A percentile compares a stretch with the other conserved stretches of the same genome.
These are phyloP conservation scores for Bondarzewia mesenterica DNA, from an alignment of 1,284 basidiomycete genomes.

Conservation along the genomic window DNA sequence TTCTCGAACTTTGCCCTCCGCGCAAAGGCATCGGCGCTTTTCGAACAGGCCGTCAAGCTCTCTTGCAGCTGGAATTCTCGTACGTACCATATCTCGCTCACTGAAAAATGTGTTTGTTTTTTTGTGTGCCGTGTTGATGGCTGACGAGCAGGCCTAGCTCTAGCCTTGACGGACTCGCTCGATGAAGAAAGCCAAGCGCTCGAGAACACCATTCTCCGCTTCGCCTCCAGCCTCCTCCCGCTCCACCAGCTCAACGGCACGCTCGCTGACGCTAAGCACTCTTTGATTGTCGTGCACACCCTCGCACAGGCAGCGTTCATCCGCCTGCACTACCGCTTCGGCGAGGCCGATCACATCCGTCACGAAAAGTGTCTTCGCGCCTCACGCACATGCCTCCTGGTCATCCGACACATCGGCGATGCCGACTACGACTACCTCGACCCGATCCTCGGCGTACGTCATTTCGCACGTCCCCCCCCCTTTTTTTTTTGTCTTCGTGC, in stretches of 20 bases:
- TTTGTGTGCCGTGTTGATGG: slow-evolving; percentile 12
- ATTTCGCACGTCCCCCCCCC: slow-evolving; percentile 13
- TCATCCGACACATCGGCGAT: slow-evolving; percentile 55
- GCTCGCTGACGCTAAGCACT: slow-evolving; percentile 50
- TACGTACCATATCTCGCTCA: slow-evolving; percentile 25
- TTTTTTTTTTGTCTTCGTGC: slow-evolving; percentile 8
- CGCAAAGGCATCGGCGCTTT: slow-evolving; percentile 68
- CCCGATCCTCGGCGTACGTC: slow-evolving; percentile 63
- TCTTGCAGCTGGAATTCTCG: slow-evolving; percentile 52
- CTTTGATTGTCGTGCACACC: slow-evolving; percentile 52
- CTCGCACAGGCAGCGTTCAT: slow-evolving; percentile 63
- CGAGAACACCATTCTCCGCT: slow-evolving; percentile 55
- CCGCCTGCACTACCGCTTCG: slow-evolving; percentile 54
- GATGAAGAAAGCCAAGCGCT: slow-evolving; percentile 50
- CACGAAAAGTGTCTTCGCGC: slow-evolving; percentile 60
- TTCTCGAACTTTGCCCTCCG: slow-evolving; percentile 58
- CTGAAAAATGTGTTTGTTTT: slow-evolving; percentile 3
- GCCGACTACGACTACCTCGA: slow-evolving; percentile 62
- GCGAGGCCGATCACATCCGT: slow-evolving; percentile 47
- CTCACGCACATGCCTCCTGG: slow-evolving; percentile 45
- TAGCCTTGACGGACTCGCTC: slow-evolving; percentile 36
- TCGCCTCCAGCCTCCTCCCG: slow-evolving; percentile 53
- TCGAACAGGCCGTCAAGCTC: slow-evolving; percentile 55
- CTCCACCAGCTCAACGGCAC: slow-evolving; percentile 54
- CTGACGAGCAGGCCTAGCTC: slow-evolving; percentile 20